A percentile compares a stretch with the other conserved stretches of the same genome.
phyloP scores from a whole-genome alignment of 176 grass and related monocot species.

The Melocanna baccifera region DNA sequence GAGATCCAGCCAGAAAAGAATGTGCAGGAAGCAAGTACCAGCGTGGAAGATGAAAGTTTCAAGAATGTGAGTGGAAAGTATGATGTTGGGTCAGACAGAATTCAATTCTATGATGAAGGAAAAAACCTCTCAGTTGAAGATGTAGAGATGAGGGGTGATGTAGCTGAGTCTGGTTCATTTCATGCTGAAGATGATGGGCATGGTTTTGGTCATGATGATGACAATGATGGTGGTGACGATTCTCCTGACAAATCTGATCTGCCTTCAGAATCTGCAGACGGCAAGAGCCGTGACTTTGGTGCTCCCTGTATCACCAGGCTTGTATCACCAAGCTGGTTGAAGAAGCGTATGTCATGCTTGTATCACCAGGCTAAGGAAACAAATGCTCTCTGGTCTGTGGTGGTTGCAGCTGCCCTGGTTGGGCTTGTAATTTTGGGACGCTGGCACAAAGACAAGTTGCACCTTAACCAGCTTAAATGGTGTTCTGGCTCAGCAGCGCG shows the following conservation, averaged over 20 bases:
- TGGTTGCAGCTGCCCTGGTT: constrained; percentile 70
- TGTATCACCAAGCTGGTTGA: constrained; percentile 80
- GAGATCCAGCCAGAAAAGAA: constrained; percentile 37
- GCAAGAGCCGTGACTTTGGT: constrained; percentile 19
- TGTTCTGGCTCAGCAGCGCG: constrained; percentile 43
- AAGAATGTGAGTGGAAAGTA: constrained; percentile 14
- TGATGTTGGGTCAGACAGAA: constrained; percentile 25
- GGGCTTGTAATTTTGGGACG: constrained; percentile 80
- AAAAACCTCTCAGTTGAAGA: constrained; percentile 28
- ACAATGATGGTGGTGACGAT: constrained; percentile 10
- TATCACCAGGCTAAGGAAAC: constrained; percentile 79
- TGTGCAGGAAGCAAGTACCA: constrained; percentile 28
- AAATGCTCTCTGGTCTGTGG: constrained; percentile 76
- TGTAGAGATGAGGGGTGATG: constrained; percentile 25
- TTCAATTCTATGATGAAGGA: constrained; percentile 47
- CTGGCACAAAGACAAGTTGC: constrained; percentile 82
- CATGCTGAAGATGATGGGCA: background rate
- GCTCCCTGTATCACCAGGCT: constrained; percentile 21
- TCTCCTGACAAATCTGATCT: background rate
- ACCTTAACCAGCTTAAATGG: constrained; percentile 55
- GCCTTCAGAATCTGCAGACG: background rate
- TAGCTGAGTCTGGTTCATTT: constrained; percentile 19
- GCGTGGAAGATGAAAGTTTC: constrained; percentile 31
- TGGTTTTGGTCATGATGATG: constrained; percentile 18
- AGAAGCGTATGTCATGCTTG: constrained; percentile 63